Percentiles rank a stretch among this genome's conserved stretches.
Evolutionary conservation across 2,329 filamentous ascomycete species (phyloP).

Genomic region (Lasiodiplodia theobromae): DNA sequence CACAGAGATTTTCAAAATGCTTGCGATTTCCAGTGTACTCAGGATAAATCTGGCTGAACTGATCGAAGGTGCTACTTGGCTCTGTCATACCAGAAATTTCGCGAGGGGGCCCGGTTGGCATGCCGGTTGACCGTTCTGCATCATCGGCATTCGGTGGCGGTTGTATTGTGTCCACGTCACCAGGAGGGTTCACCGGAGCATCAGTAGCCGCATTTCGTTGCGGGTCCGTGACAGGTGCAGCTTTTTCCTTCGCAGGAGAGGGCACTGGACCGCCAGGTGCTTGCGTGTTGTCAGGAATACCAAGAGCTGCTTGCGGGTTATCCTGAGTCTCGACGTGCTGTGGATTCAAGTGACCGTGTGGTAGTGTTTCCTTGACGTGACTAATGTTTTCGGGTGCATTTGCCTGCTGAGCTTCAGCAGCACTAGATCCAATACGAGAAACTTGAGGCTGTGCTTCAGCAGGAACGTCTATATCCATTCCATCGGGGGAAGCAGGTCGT

Average conservation of each 20-base stretch:
- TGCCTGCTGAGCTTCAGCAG: neutral
- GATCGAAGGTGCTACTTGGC: neutral
- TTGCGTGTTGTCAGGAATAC: neutral
- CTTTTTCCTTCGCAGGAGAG: neutral
- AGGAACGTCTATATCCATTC: conserved; percentile 16
- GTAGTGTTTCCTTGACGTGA: neutral
- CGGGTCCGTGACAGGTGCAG: neutral
- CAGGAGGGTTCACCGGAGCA: neutral
- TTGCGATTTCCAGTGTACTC: conserved; percentile 43
- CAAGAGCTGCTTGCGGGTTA: neutral
- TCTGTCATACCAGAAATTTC: neutral
- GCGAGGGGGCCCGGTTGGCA: neutral
- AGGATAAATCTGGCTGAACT: conserved; percentile 37
- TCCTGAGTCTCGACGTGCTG: neutral
- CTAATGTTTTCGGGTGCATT: neutral
- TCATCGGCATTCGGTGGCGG: neutral
- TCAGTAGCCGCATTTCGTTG: neutral
- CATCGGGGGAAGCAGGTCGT: neutral
- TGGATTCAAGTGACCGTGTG: neutral
- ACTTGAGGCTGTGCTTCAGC: neutral
- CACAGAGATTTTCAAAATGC: conserved; percentile 44
- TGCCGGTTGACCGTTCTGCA: neutral
- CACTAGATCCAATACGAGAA: neutral
- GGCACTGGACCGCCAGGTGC: neutral
- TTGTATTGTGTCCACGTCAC: neutral